Base-by-base conservation (phyloP, 306 rosid species). In the Nissolia schottii region DNA sequence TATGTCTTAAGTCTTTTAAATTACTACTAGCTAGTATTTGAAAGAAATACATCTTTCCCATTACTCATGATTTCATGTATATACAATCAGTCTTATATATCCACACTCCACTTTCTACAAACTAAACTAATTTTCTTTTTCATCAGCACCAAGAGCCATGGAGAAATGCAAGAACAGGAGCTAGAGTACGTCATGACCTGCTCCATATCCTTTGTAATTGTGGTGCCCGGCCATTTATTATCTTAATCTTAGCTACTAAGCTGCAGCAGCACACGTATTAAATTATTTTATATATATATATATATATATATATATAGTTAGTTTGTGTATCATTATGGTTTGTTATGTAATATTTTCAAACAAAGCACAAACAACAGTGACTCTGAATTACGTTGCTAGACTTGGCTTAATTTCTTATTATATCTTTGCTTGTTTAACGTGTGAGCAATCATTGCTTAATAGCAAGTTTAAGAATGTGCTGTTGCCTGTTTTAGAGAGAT, bases 101-200 rank as follows among this genome's bases (percentile, higher is more conserved):
- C 22, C 11, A 72, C 11, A 43, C 3, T 2, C 5, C 9, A 9
- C 5, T 11, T 34, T 64, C 14, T 76, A 11, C 25, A 35, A 64
- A 43, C 5, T 9, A 66, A 32, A 32, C 18, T 38, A 8, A 18
- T 22, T 50, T 49, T 32, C 29, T 20, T 31, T 57, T 85, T 75
- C n/a, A n/a, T 74, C 97, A 93, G 98, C 98, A 66, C 97, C 98
- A 67, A 93, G 91, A 73, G 88, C 88, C 24, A 69, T 89, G 96
- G 94, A 89, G 79, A 93, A 91, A 64, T 89, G 84, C 89, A 93
- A 87, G 87, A 91, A 86, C 78, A 84, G 89, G 58, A 84, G 84
- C 81, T 91, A 76, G 81, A 70, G n/a, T 20, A 13, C 48, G 79
- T 75, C 76, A 46, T 76, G 35, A 62, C 75, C 83, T 79, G 81